Conservation (phyloP, 140 eudicot species). For the Senecio squalidus region DNA sequence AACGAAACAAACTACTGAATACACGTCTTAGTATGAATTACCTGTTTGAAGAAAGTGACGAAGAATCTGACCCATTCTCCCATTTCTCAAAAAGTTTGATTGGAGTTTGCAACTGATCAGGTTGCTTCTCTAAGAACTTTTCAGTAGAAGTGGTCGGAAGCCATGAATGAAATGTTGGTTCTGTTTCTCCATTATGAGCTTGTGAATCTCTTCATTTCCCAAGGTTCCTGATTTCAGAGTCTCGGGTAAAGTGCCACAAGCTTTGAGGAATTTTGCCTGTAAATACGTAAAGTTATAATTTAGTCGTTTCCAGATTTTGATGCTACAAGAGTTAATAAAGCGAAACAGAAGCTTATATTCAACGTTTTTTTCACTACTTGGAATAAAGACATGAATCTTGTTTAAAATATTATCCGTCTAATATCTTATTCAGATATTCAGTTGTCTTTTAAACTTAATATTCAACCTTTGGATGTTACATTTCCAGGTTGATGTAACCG, state of each 20-base stretch:
- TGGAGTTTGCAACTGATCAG: too few species aligned
- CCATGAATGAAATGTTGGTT: constrained; percentile 33
- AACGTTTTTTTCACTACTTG: not conserved
- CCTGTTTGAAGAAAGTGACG: too few species aligned
- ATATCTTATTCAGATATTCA: constrained; percentile 3
- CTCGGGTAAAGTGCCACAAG: constrained; percentile 21
- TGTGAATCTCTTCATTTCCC: constrained; percentile 23
- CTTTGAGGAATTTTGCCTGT: constrained; percentile 3
- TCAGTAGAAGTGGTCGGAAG: too few species aligned
- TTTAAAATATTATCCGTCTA: constrained; percentile 3
- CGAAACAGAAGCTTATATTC: constrained; percentile 7
- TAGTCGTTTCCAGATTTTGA: not conserved
- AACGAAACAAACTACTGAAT: too few species aligned
- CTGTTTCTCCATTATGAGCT: constrained; percentile 17
- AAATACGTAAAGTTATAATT: constrained; percentile 5
- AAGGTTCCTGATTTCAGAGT: constrained; percentile 65
- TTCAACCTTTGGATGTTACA: too few species aligned
- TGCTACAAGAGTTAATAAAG: not conserved
- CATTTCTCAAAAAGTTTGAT: too few species aligned
- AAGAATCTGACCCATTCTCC: too few species aligned
- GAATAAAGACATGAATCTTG: not conserved
- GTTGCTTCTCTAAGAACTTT: constrained; percentile 34
- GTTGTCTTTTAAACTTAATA: constrained; percentile 2
- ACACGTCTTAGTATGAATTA: too few species aligned
- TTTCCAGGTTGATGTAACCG: constrained; percentile 1